These are phyloP conservation scores for Casuarina cunninghamiana DNA, from an alignment of 306 rosid genomes.

Conservation along the genomic window DNA sequence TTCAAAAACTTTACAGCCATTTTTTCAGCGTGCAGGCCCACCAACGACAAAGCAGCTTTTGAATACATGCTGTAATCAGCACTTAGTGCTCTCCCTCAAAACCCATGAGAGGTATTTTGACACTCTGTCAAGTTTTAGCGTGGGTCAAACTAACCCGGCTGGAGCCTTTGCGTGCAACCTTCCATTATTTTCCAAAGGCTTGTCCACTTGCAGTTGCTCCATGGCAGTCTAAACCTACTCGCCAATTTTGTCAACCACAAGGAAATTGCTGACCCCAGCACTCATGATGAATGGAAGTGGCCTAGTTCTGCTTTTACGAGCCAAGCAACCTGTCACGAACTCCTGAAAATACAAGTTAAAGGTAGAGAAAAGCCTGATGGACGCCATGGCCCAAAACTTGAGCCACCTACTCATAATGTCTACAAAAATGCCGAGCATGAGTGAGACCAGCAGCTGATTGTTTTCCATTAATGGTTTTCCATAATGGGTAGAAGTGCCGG, in stretches of 20 bases:
- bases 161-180: slow-evolving; percentile 30
- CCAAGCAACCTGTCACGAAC: slow-evolving; percentile 40
- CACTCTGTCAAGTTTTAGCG: slow-evolving; percentile 23
- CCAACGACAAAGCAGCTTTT: slow-evolving; percentile 27
- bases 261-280: neutral
- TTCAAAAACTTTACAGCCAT: too few species aligned
- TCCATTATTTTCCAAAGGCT: neutral
- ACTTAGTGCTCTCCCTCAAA: neutral
- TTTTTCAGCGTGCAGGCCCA: slow-evolving; percentile 21
- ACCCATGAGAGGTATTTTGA: slow-evolving; percentile 14
- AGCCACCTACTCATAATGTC: neutral
- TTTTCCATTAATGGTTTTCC: slow-evolving; percentile 22
- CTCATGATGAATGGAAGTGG: slow-evolving; percentile 35
- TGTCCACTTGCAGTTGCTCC: slow-evolving; percentile 34
- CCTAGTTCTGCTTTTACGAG: slow-evolving; percentile 44
- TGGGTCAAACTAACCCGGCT: slow-evolving; percentile 17
- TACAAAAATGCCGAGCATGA: neutral
- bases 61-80: slow-evolving; percentile 22
- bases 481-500: slow-evolving; percentile 24
- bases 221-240: slow-evolving; percentile 36
- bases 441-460: slow-evolving; percentile 12
- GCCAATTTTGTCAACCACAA: slow-evolving; percentile 7
- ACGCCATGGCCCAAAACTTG: slow-evolving; percentile 3
- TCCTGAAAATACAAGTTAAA: slow-evolving; percentile 2
- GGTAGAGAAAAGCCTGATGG: slow-evolving; percentile 12